phyloP scores from a whole-genome alignment of 768 basidiomycete species.

The Boletus sp. region DNA sequence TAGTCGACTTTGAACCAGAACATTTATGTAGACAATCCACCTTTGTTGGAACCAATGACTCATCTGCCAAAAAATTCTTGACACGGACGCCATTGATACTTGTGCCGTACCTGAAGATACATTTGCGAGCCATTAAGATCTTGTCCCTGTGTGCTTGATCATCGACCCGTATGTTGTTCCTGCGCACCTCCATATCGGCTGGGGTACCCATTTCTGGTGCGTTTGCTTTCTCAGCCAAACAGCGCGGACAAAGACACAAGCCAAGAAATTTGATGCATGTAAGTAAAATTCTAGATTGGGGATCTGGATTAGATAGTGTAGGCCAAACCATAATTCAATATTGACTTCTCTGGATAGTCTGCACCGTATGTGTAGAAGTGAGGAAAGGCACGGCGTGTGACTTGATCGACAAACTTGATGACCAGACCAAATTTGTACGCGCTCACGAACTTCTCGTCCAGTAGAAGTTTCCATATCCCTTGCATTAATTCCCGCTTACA shows the following conservation, averaged over 20 bases:
- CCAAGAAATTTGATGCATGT: conserved; percentile 7
- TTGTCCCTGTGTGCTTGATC: background rate
- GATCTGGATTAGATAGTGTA: background rate
- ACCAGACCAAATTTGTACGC: conserved; percentile 17
- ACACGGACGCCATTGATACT: conserved; percentile 1
- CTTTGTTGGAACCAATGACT: conserved; percentile 14
- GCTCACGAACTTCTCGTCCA: conserved; percentile 16
- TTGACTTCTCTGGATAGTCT: conserved; percentile 1
- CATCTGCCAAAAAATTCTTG: background rate
- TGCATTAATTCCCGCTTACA: conserved; percentile 22
- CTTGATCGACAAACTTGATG: background rate
- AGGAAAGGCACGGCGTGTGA: background rate
- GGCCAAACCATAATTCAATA: background rate
- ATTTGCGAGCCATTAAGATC: background rate
- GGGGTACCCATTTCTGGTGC: background rate
- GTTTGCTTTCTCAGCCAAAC: background rate
- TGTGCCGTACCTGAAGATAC: conserved; percentile 6
- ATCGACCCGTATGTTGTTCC: background rate
- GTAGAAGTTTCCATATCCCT: conserved; percentile 12
- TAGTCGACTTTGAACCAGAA: too few species aligned
- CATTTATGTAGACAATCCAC: background rate
- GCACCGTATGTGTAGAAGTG: background rate
- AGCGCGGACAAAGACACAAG: background rate
- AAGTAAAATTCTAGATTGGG: background rate
- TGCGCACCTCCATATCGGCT: background rate